Base-by-base conservation (phyloP, 805 yeast species). In the Pichia paraexigua region DNA sequence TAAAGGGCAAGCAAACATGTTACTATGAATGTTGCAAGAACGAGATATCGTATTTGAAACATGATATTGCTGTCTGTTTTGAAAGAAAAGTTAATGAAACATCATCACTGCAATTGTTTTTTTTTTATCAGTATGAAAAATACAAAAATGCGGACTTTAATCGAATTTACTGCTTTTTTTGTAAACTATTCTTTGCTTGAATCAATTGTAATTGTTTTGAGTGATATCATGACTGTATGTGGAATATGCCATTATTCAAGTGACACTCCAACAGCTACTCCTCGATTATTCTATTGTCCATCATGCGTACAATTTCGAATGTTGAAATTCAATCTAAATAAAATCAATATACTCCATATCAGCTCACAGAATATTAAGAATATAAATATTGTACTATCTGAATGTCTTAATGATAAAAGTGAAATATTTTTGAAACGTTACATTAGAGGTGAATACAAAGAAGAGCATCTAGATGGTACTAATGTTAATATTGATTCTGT, bases 221-320 rank as follows among this genome's bases (percentile, higher is more conserved):
- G 7, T 7, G 7, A 5, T 24, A 24, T 12, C 3, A 35, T 35
- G 39, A n/a, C 39, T 6, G 17, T 35, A 5, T 35, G 39, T 35
- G 39, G 39, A n/a, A 35, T 35, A 35, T 35, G 39, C 7, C 39
- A 17, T 35, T 35, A 35, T 17, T n/a, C 27, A 8, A 43, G 32
- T 20, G 24, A 32, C 3, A 18, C 32, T 27, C 35, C 42, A 6
- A 18, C 42, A 6, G 12, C 10, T 20, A 32, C 20, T n/a, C 13
- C 27, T 12, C 43, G 47, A 28, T 7, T 32, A 3, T 59, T 52
- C 30, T 61, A 56, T 37, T 66, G 70, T 48, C 49, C 62, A 1
- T 53, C 64, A 0, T 66, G 70, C 45, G 57, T 63, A 10, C 61
- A 56, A 51, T 63, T 55, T 50, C 57, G 60, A 43, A 46, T 64